phyloP scores from a whole-genome alignment of 2,329 filamentous ascomycete genomes.

The Alternaria triticimaculans region DNA sequence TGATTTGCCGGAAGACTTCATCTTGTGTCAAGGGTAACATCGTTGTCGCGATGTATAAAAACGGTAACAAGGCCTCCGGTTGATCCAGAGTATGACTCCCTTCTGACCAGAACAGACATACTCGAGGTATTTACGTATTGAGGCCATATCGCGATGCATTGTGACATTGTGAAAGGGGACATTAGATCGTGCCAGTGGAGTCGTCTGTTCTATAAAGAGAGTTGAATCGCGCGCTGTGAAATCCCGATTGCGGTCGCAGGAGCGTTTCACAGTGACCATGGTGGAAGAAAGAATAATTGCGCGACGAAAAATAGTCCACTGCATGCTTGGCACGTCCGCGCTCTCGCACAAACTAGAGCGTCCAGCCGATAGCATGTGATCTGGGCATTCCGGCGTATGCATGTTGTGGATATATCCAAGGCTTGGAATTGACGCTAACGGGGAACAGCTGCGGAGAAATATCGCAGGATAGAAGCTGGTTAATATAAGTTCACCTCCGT shows the following conservation, averaged over 20 bases:
- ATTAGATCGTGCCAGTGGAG: neutral
- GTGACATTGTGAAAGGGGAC: neutral
- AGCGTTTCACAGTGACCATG: neutral
- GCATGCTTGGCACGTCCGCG: neutral
- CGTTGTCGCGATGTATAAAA: neutral
- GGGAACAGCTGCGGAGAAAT: conserved; percentile 1
- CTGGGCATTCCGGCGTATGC: neutral
- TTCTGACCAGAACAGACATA: neutral
- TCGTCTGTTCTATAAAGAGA: neutral
- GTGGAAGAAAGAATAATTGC: neutral
- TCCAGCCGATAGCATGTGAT: neutral
- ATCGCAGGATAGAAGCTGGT: conserved; percentile 52
- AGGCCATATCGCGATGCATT: neutral
- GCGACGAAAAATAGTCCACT: neutral
- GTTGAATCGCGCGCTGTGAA: neutral
- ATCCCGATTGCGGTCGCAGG: neutral
- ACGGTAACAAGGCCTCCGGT: neutral
- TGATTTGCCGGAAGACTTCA: neutral
- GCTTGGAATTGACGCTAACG: neutral
- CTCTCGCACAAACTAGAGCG: neutral
- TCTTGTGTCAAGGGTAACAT: neutral
- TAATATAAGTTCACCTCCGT: conserved; percentile 41
- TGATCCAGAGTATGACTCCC: neutral
- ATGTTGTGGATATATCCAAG: neutral
- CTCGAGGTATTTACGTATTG: neutral